These are phyloP conservation scores for Epicoccum sorghinum DNA, from an alignment of 2,329 filamentous ascomycete genomes.

Conservation along the genomic window DNA sequence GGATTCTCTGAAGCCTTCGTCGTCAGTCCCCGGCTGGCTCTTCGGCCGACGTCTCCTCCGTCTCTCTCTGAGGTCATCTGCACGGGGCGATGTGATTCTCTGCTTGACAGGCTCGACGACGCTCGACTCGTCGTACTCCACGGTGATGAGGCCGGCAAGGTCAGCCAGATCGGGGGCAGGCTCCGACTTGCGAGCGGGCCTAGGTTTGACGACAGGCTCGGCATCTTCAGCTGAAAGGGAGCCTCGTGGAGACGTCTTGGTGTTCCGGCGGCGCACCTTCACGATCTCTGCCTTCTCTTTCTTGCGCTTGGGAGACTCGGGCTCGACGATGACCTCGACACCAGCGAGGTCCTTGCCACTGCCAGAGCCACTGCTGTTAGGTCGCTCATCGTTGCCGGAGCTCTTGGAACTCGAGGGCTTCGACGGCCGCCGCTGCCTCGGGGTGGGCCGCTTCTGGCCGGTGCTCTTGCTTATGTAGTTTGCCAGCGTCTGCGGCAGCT, in stretches of 20 bases:
- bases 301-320: slow-evolving; percentile 28
- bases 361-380: slow-evolving; percentile 42
- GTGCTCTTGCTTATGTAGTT: slow-evolving; percentile 37
- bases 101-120: slow-evolving; percentile 18
- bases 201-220: slow-evolving; percentile 25
- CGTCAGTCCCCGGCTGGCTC: slow-evolving; percentile 32
- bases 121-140: slow-evolving; percentile 37
- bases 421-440: slow-evolving; percentile 35
- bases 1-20: slow-evolving; percentile 31
- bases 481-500: slow-evolving; percentile 29
- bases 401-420: slow-evolving; percentile 38
- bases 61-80: slow-evolving; percentile 37
- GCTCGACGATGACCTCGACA: slow-evolving; percentile 23
- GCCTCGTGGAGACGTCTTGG: slow-evolving; percentile 38
- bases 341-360: slow-evolving; percentile 33
- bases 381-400: slow-evolving; percentile 40
- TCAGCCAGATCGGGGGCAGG: slow-evolving; percentile 30
- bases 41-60: slow-evolving; percentile 36
- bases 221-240: slow-evolving; percentile 43
- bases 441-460: slow-evolving; percentile 31
- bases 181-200: slow-evolving; percentile 30
- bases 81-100: slow-evolving; percentile 16
- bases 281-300: slow-evolving; percentile 31
- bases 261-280: slow-evolving; percentile 34
- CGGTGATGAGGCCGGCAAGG: slow-evolving; percentile 30